Conservation (phyloP, 2,329 filamentous ascomycete genomes). For the Nemania abortiva region DNA sequence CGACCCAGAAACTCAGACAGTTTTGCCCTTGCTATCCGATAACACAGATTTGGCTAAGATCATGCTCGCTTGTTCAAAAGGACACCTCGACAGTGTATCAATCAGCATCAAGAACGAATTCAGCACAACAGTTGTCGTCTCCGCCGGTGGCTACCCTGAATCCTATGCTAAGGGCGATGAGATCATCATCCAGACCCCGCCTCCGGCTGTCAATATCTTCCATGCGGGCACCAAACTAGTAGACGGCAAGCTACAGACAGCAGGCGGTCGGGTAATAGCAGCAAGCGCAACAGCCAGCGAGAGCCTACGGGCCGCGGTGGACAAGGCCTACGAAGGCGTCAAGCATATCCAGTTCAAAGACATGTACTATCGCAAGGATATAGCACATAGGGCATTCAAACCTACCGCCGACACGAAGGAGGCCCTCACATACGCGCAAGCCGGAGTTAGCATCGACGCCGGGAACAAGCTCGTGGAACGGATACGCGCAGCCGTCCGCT, state of each 20-base stretch:
- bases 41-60: conserved; percentile 89
- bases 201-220: conserved; percentile 77
- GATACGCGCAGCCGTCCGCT: conserved; percentile 90
- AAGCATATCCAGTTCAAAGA: conserved; percentile 83
- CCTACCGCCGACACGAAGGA: conserved; percentile 56
- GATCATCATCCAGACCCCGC: conserved; percentile 63
- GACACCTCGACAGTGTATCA: conserved; percentile 76
- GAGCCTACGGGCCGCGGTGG: conserved; percentile 84
- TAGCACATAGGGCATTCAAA: conserved; percentile 81
- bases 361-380: conserved; percentile 94
- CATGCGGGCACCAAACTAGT: conserved; percentile 86
- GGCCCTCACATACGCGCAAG: conserved; percentile 88
- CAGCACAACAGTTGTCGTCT: conserved; percentile 93
- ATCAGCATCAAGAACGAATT: conserved; percentile 77
- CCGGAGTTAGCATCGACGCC: conserved; percentile 93
- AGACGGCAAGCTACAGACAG: conserved; percentile 75
- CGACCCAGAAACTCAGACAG: conserved; percentile 83
- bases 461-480: conserved; percentile 92
- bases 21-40: conserved; percentile 80
- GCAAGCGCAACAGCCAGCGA: conserved; percentile 80
- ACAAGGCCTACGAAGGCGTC: conserved; percentile 88
- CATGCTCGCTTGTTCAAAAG: conserved; percentile 85
- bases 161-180: conserved; percentile 82
- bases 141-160: conserved; percentile 90
- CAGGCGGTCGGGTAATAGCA: conserved; percentile 92